These are phyloP conservation scores for Hypsizygus marmoreus DNA, from an alignment of 768 basidiomycete species.

Conservation along the genomic window DNA sequence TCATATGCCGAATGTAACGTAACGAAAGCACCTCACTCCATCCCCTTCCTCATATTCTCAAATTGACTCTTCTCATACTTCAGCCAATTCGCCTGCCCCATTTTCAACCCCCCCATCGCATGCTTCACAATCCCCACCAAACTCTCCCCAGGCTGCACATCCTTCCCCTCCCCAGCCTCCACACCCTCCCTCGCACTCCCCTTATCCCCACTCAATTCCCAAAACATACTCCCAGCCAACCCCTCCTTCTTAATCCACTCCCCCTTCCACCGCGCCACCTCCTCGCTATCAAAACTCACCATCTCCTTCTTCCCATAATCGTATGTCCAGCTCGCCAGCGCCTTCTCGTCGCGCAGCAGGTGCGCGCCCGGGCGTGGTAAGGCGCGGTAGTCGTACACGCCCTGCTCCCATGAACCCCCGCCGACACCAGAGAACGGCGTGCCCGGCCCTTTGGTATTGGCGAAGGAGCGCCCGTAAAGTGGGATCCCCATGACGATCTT, in stretches of 20 bases:
- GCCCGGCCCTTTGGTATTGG: conserved; percentile 82
- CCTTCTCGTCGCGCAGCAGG: conserved; percentile 62
- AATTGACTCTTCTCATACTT: conserved; percentile 74
- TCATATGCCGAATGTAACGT: no score
- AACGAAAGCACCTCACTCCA: conserved; percentile 32
- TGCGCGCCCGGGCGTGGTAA: conserved; percentile 78
- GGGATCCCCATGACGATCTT: conserved; percentile 93
- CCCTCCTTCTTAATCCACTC: conserved; percentile 75
- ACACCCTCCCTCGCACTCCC: conserved; percentile 64
- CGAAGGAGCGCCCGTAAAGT: conserved; percentile 91
- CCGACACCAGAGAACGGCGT: conserved; percentile 80
- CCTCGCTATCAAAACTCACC: conserved; percentile 79
- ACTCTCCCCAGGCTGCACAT: conserved; percentile 66
- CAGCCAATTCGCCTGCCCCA: conserved; percentile 73
- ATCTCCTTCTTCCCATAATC: conserved; percentile 74
- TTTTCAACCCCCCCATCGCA: conserved; percentile 75
- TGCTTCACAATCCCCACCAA: conserved; percentile 76
- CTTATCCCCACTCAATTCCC: conserved; percentile 92
- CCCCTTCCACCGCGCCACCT: conserved; percentile 72
- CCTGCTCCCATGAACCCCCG: conserved; percentile 87
- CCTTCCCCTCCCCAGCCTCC: conserved; percentile 77
- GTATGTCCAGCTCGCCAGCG: conserved; percentile 83
- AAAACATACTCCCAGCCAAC: conserved; percentile 92
- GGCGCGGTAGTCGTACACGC: conserved; percentile 91
- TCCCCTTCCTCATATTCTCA: conserved; percentile 77